Evolutionary conservation across 331 rosid genomes (phyloP), one percentile per base, ranked within the genome.

Genomic region (Quercus lobata): DNA sequence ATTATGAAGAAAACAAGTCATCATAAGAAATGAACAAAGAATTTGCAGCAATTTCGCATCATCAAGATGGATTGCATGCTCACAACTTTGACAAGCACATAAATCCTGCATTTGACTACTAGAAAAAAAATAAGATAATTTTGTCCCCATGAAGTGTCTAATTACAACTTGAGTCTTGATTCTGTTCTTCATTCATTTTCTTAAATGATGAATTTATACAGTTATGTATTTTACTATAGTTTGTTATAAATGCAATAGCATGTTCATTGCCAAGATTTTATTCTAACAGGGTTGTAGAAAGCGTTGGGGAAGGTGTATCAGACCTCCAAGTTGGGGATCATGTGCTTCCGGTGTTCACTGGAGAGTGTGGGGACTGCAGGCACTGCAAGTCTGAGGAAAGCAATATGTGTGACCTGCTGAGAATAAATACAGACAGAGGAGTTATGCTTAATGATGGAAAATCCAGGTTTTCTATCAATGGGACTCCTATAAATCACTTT

Each of bases 321-420:
- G 61, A 83, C 18, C 41, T 83, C 18, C 32, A 83, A 52, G 74
- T 7, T 5, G 87, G 89, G 57, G 87, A 86, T 25, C 87, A 86
- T 49, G 89, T 79, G 18, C 83, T 83, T 2, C 83, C 84, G 0
- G 83, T 83, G 7, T 83, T 86, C 89, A 82, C 83, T 0, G 85
- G 87, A 2, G 89, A 83, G 27, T 86, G 89, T 18, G 85, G 79
- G 15, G 81, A 86, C 12, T 83, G 89, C 70, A 58, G 27, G 8
- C 84, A 83, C 60, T 86, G 89, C 73, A 86, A 86, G 52, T 83
- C 83, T 1, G 78, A 86, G 32, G 86, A 83, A 46, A 83, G 86
- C 73, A 86, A 86, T 34, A 69, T 86, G 87, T 86, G 89, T 69
- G 74, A 80, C 62, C 78, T 76, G 4, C 34, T 86, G 21, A 62